Evolutionary conservation across 2,329 filamentous ascomycete genomes (phyloP).

Genomic region (Colletotrichum musicola): DNA sequence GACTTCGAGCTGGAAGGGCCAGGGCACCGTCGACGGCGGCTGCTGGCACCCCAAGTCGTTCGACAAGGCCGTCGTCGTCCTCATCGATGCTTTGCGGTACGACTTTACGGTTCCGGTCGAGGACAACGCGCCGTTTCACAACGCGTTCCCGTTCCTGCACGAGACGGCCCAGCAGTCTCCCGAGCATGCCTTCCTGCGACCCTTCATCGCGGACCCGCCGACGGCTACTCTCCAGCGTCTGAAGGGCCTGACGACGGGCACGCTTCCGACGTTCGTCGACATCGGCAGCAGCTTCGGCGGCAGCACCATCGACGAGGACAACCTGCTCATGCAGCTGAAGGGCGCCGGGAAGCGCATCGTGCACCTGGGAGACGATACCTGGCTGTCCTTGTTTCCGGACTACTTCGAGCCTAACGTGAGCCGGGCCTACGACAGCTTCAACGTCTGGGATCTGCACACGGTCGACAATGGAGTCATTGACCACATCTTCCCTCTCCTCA

Average conservation of each 20-base stretch:
- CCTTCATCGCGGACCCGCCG: conserved; percentile 97
- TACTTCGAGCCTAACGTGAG: conserved; percentile 92
- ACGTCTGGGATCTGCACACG: conserved; percentile 97
- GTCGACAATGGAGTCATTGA: conserved; percentile 95
- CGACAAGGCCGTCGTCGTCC: conserved; percentile 87
- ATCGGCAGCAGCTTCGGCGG: conserved; percentile 95
- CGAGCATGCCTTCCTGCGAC: conserved; percentile 86
- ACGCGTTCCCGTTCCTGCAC: conserved; percentile 88
- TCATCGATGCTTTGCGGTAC: conserved; percentile 95
- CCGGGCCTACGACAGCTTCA: conserved; percentile 94
- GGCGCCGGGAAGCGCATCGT: conserved; percentile 80
- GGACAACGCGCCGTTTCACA: conserved; percentile 76
- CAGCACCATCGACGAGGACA: conserved; percentile 93
- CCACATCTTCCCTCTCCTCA: conserved; percentile 87
- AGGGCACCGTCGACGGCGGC: conserved; percentile 68
- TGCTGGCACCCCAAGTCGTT: conserved; percentile 98
- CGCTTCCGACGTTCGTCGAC: conserved; percentile 93
- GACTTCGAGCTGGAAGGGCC: conserved; percentile 53
- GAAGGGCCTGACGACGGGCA: conserved; percentile 95
- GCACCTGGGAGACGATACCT: conserved; percentile 98
- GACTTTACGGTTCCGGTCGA: conserved; percentile 91
- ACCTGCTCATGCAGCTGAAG: conserved; percentile 76
- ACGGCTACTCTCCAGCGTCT: conserved; percentile 92
- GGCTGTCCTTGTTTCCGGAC: conserved; percentile 92
- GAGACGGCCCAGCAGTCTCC: conserved; percentile 82